Evolutionary conservation across 495 filamentous ascomycete species (phyloP).

Genomic region (Podospora didyma): DNA sequence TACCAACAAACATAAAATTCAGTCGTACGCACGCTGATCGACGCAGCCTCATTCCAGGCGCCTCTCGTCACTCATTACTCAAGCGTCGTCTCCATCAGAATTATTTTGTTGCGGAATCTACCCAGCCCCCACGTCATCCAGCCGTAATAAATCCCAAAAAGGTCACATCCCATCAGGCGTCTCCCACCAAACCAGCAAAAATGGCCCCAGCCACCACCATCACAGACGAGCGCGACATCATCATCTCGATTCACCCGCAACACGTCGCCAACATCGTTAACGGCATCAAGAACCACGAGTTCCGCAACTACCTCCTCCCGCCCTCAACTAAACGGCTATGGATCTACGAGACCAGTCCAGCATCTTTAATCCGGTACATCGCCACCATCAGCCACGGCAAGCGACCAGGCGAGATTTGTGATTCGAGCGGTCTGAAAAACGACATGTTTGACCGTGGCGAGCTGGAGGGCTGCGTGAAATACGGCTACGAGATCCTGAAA

Average conservation of each 20-base stretch:
- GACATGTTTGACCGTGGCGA: constrained; percentile 1
- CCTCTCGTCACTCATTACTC: no score
- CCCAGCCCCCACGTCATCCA: no score
- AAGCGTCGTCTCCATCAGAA: no score
- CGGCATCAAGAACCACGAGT: constrained; percentile 37
- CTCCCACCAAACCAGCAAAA: no score
- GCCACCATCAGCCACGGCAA: constrained; percentile 2
- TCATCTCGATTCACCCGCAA: constrained; percentile 34
- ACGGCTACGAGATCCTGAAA: background rate
- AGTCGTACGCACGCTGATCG: no score
- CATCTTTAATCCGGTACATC: constrained; percentile 13
- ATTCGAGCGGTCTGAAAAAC: background rate
- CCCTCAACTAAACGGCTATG: constrained; percentile 26
- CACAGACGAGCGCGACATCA: constrained; percentile 20
- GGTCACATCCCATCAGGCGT: no score
- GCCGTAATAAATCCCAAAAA: no score
- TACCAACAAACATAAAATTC: no score
- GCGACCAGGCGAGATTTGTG: constrained; percentile 8
- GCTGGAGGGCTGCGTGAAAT: background rate
- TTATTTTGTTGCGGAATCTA: no score
- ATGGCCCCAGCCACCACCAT: background rate
- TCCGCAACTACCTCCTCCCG: constrained; percentile 34
- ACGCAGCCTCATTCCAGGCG: no score
- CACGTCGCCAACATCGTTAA: constrained; percentile 33
- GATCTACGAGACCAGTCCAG: constrained; percentile 33